Evolutionary conservation across 441 rosid genomes (phyloP), one percentile per base, ranked within the genome.

Genomic region (Corymbia citriodora): DNA sequence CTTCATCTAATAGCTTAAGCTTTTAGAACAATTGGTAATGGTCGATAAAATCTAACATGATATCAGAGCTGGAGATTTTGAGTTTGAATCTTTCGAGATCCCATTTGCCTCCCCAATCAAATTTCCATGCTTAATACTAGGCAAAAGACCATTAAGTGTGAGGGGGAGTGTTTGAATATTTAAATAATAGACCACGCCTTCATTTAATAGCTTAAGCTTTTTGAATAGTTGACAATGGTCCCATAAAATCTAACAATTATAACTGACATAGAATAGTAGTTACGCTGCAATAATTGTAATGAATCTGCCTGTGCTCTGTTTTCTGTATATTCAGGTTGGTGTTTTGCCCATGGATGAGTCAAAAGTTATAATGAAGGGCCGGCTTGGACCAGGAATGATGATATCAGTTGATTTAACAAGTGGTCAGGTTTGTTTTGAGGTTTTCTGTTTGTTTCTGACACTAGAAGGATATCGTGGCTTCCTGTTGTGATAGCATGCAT

Each of bases 301-400:
- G 50, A 74, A 74, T 74, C 50, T 74, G 29, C 83, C 83, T 74
- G 21, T 90, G 68, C 89, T 36, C 13, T 83, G 53, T 88, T 36
- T 87, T 90, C 89, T 90, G 93, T 83, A 87, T 91, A 55, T 91
- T 49, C 93, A 98, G 99, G 99, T 98, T 85, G 99, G 99, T 91
- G 99, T 98, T 92, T 89, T 98, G 89, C 99, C 99, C 19, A 95
- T 98, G 95, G 99, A 98, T 91, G 99, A 98, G 91, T 96, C 98
- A 59, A 98, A 97, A 93, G 95, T 98, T 88, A 96, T 93, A 18
- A 95, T 95, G 98, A 98, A 98, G 93, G 99, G 99, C 68, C 99
- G 99, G 90, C 95, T 98, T 68, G 99, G 99, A 93, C 99, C 99
- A 45, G 99, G 99, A 91, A 98, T 98, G 99, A 98, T 98, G 99